phyloP scores from a whole-genome alignment of 495 filamentous ascomycete species.

The Massariosphaeria phaeospora region DNA sequence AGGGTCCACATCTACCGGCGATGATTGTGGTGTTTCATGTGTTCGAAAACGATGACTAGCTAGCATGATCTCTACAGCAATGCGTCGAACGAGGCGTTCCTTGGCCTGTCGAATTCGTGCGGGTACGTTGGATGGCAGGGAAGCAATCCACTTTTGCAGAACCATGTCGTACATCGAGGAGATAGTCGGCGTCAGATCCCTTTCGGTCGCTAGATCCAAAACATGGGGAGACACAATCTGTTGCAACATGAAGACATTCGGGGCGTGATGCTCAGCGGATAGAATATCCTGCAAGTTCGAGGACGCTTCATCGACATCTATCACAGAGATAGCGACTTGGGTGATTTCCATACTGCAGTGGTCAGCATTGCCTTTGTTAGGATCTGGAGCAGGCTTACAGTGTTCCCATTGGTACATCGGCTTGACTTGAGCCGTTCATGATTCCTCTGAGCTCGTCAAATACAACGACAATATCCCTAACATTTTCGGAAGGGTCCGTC shows the following conservation, averaged over 20 bases:
- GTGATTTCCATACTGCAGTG: too few species aligned
- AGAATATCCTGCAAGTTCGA: constrained; percentile 7
- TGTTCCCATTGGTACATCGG: background rate
- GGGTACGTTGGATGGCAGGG: constrained; percentile 23
- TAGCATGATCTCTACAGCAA: constrained; percentile 31
- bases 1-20: too few species aligned
- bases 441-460: background rate
- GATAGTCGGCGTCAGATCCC: constrained; percentile 6
- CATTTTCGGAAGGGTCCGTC: too few species aligned
- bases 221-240: constrained; percentile 1
- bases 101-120: constrained; percentile 11
- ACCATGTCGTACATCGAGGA: constrained; percentile 25
- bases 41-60: constrained; percentile 20
- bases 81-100: constrained; percentile 23
- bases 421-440: background rate
- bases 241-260: constrained; percentile 1
- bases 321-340: too few species aligned
- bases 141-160: constrained; percentile 25
- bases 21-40: too few species aligned
- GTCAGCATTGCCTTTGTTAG: too few species aligned
- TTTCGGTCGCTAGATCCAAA: background rate
- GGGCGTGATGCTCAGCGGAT: background rate
- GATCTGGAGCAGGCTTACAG: too few species aligned
- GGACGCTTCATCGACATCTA: constrained; percentile 27
- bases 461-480: too few species aligned